These are phyloP conservation scores for Calamus simplicifolius DNA, from an alignment of 176 grass and related monocot species.

Conservation along the genomic window DNA sequence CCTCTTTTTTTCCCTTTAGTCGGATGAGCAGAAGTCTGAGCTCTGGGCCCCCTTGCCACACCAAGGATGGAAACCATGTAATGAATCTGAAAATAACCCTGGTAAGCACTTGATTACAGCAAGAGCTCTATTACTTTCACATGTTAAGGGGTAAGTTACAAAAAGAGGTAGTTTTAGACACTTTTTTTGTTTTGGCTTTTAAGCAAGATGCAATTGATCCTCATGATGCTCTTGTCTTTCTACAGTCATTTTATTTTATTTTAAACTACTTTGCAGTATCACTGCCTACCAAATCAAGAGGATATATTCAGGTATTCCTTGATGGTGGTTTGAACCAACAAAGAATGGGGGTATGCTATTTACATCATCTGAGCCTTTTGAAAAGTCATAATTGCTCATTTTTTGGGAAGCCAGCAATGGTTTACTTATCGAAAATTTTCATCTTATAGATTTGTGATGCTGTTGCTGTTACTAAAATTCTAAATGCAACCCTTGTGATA, in stretches of 20 bases:
- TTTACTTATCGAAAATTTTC: background rate
- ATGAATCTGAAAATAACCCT: conserved; percentile 24
- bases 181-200: background rate
- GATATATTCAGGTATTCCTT: conserved; percentile 96
- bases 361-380: too few relatives aligned
- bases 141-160: too few relatives aligned
- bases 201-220: background rate
- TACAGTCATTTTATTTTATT: background rate
- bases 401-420: too few relatives aligned
- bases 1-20: conserved; percentile 28
- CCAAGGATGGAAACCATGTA: conserved; percentile 77
- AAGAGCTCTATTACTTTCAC: too few relatives aligned
- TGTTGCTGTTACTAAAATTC: conserved; percentile 86
- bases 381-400: too few relatives aligned
- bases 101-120: conserved; percentile 34
- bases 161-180: background rate
- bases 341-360: conserved; percentile 73
- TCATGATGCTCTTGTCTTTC: background rate
- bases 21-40: conserved; percentile 49
- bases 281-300: conserved; percentile 38
- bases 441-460: conserved; percentile 88
- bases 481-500: conserved; percentile 89
- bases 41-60: conserved; percentile 62
- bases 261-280: conserved; percentile 18
- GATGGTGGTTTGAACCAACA: conserved; percentile 96